Evolutionary conservation across 2,329 filamentous ascomycete genomes (phyloP), one percentile per base, ranked within the genome.

Genomic region (Calonectria naviculata): DNA sequence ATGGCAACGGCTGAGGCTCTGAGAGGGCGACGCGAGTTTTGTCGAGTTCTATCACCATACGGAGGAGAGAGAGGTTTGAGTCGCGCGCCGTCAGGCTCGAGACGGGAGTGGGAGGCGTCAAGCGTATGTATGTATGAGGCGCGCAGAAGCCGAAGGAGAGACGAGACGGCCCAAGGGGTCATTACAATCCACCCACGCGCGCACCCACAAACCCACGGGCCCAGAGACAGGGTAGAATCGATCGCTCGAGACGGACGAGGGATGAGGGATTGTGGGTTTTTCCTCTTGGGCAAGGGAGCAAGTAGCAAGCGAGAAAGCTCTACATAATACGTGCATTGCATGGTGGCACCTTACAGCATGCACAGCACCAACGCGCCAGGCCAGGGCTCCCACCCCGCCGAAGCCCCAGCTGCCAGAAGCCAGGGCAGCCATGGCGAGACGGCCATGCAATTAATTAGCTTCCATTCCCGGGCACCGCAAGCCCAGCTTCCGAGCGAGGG

Each of bases 1-100:
- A 74, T 72, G 75, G 75, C 73, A 71, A 69, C 52, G 13, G 71
- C 70, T 73, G 44, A 52, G 60, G 63, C 47, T 67, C 60, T 73
- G 47, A n/a, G 36, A 72, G 70, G 47, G 52, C 70, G 61, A 24
- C 65, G 61, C 65, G 71, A 73, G 63, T 66, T 36, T n/a, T n/a
- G n/a, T n/a, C n/a, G n/a, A n/a, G n/a, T n/a, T n/a, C n/a, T 75
- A 68, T 73, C 70, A 73, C 56, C 69, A 71, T 74, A 44, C 38
- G n/a, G n/a, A n/a, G n/a, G n/a, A n/a, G n/a, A n/a, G n/a, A n/a
- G n/a, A 21, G 62, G 42, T 44, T 67, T n/a, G n/a, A 47, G 38
- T 52, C 60, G 47, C 67, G 63, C 60, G 34, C 34, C 15, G 34
- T 36, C 9, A 12, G 34, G 34, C 9, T 12, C 34, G 38, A 28